Base-by-base conservation (phyloP, 208 protist species). In the Trypanosoma scelopori region DNA sequence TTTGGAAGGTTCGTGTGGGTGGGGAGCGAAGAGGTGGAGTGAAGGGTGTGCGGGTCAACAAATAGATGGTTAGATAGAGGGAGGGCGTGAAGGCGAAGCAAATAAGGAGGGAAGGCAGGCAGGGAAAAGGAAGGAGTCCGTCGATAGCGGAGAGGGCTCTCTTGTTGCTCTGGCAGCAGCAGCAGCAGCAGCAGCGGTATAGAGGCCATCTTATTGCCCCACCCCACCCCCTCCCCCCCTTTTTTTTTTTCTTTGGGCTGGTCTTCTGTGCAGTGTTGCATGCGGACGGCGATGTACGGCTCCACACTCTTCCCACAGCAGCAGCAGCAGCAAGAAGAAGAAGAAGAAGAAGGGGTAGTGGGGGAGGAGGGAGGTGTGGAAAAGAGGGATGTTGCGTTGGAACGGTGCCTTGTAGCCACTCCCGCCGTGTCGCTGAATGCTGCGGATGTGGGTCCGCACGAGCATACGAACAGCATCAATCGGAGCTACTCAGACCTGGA, bases 381-480 rank as follows among this genome's bases (percentile, higher is more conserved):
- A n/a, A n/a, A n/a, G n/a, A n/a, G n/a, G n/a, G n/a, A n/a, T n/a
- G n/a, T 9, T 37, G 32, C 32, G 32, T 37, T 37, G 32, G 32
- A 9, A n/a, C 3, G 3, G 2, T 4, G 4, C 32, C 32, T 3
- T 11, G 15, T 23, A 3, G 23, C 66, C 12, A 4, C 25, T 35
- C 48, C 32, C 27, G 49, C 25, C 1, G 49, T 41, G 15, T 23
- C n/a, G 16, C n/a, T 47, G 0, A 43, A 39, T 15, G 18, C 22
- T 15, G 9, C 49, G 15, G 55, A 65, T 20, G 37, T 59, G 11
- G 69, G 53, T 15, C 46, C 48, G 16, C 78, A 83, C 35, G 73
- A 72, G n/a, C 80, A 91, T 81, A 94, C 88, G n/a, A 94, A 70
- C 42, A 92, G 85, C 59, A 76, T 94, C 30, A 91, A 79, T 49